These are phyloP conservation scores for Goffeauzyma gilvescens DNA, from an alignment of 768 basidiomycete genomes.

Conservation along the genomic window DNA sequence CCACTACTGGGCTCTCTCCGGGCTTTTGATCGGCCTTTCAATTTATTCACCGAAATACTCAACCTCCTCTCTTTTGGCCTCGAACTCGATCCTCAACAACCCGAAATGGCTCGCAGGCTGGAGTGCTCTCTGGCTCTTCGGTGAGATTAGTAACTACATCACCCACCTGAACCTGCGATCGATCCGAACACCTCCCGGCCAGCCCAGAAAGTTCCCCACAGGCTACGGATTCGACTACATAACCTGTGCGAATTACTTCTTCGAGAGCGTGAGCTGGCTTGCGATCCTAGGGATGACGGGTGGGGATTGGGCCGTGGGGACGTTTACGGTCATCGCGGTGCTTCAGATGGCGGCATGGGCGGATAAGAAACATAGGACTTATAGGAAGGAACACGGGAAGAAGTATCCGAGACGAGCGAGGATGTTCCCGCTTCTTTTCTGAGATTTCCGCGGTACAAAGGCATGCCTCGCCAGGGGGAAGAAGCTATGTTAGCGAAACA, in stretches of 20 bases:
- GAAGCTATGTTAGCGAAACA: too few species aligned
- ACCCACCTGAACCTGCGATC: slow-evolving; percentile 65
- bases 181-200: slow-evolving; percentile 57
- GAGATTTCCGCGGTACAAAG: too few species aligned
- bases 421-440: slow-evolving; percentile 52
- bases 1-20: slow-evolving; percentile 72
- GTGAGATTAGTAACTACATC: slow-evolving; percentile 63
- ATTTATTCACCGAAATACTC: slow-evolving; percentile 67
- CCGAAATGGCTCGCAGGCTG: slow-evolving; percentile 50
- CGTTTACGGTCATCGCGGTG: slow-evolving; percentile 47
- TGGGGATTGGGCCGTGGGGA: slow-evolving; percentile 40
- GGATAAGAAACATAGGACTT: slow-evolving; percentile 65
- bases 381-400: slow-evolving; percentile 84
- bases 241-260: slow-evolving; percentile 85
- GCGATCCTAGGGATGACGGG: slow-evolving; percentile 57
- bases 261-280: slow-evolving; percentile 63
- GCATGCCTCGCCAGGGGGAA: too few species aligned
- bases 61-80: slow-evolving; percentile 44
- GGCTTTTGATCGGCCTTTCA: slow-evolving; percentile 57
- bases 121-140: slow-evolving; percentile 51
- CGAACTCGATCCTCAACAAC: slow-evolving; percentile 46
- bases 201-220: slow-evolving; percentile 63
- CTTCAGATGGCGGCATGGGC: slow-evolving; percentile 74
- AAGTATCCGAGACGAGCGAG: slow-evolving; percentile 64
- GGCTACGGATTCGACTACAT: slow-evolving; percentile 81